These are phyloP conservation scores for Pyrenophora tritici-repentis DNA, from an alignment of 2,329 filamentous ascomycete species.

Conservation along the genomic window DNA sequence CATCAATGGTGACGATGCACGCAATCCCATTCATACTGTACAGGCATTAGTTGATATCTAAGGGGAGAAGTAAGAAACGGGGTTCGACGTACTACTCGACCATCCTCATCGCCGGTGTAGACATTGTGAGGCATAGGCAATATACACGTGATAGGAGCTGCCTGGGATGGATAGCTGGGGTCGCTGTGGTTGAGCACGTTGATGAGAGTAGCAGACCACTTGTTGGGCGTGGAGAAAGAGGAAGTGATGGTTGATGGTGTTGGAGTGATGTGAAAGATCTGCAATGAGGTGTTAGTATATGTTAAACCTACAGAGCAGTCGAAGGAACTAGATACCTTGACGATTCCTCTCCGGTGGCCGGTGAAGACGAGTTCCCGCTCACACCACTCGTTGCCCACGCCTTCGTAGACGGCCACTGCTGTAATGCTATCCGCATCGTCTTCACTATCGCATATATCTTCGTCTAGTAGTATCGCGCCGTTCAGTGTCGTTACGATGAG, in stretches of 20 bases:
- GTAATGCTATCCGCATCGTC: conserved; percentile 73
- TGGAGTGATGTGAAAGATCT: conserved; percentile 64
- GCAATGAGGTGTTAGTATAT: background rate
- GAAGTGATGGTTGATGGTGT: conserved; percentile 55
- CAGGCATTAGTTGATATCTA: conserved; percentile 4
- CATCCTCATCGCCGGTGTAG: conserved; percentile 93
- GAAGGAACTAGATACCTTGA: conserved; percentile 61
- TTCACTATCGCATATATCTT: conserved; percentile 71
- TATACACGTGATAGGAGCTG: conserved; percentile 81
- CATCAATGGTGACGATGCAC: conserved; percentile 52
- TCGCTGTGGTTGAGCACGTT: conserved; percentile 83
- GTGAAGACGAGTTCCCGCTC: conserved; percentile 87
- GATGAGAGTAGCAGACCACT: conserved; percentile 78
- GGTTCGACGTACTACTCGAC: conserved; percentile 64
- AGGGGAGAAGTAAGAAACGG: background rate
- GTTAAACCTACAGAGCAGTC: background rate
- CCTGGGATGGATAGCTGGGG: conserved; percentile 51
- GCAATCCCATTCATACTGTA: conserved; percentile 63
- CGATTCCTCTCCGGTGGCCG: conserved; percentile 80
- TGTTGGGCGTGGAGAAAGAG: conserved; percentile 22
- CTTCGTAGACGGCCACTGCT: conserved; percentile 91
- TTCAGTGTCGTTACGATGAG: conserved; percentile 86
- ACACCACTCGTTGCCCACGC: conserved; percentile 86
- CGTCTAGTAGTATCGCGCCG: conserved; percentile 78
- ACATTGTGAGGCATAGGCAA: conserved; percentile 80